A percentile compares a stretch with the other conserved stretches of the same genome.
These are phyloP conservation scores for Paralagenidium karlingii DNA, from an alignment of 352 stramenopile genomes.

Conservation along the genomic window DNA sequence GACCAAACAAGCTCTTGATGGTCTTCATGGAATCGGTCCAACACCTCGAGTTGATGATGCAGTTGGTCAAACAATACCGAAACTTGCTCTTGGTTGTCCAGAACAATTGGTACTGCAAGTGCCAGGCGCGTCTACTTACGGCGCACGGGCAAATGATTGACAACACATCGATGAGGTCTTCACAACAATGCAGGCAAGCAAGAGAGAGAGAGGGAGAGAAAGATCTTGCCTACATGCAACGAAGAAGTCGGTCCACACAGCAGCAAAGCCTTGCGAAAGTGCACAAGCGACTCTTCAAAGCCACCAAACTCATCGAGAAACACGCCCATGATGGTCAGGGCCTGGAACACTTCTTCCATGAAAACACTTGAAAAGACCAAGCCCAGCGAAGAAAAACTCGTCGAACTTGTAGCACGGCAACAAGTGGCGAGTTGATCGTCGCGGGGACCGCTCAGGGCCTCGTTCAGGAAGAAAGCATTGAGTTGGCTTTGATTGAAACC, in stretches of 20 bases:
- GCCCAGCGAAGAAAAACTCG: neutral
- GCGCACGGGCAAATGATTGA: too few species aligned
- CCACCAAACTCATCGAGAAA: conserved; percentile 42
- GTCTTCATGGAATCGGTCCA: conserved; percentile 3
- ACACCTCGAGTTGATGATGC: conserved; percentile 1
- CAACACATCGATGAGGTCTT: too few species aligned
- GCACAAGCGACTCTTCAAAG: conserved; percentile 28
- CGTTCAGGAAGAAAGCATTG: neutral
- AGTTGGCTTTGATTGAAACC: neutral
- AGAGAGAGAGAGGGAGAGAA: neutral
- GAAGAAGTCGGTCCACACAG: conserved; percentile 25
- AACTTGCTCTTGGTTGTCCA: conserved; percentile 6
- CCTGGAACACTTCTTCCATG: conserved; percentile 27
- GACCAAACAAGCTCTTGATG: conserved; percentile 10
- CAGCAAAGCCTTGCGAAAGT: conserved; percentile 16
- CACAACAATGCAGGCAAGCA: too few species aligned
- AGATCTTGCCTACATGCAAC: conserved; percentile 13
- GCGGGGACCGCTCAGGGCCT: neutral
- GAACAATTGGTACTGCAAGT: conserved; percentile 10
- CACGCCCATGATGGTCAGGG: conserved; percentile 40
- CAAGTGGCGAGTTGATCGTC: neutral
- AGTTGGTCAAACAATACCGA: conserved; percentile 4
- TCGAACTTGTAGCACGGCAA: neutral
- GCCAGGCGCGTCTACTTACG: conserved; percentile 4
- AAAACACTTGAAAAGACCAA: conserved; percentile 23